Evolutionary conservation across 306 rosid genomes (phyloP), one percentile per base, ranked within the genome.

Genomic region (Amphicarpaea edgeworthii): DNA sequence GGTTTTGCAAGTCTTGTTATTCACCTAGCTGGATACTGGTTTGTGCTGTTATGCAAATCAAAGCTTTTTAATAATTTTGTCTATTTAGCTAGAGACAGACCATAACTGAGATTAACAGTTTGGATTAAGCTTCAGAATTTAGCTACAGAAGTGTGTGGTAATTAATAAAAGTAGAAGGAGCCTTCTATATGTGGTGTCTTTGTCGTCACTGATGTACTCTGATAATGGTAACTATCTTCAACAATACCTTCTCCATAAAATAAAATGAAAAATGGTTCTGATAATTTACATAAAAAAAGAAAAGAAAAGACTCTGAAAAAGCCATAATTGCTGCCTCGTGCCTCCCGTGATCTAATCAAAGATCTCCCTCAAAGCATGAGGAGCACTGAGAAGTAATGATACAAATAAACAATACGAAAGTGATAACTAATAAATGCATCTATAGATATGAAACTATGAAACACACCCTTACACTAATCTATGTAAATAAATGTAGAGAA

Each of bases 261-360:
- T 43, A 60, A 55, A 23, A 19, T 43, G 50, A 55, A 3, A 26
- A 28, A 58, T 24, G 64, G 12, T 38, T 14, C 40, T 26, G 40
- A 58, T 26, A 6, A 26, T 6, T 26, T 14, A 11, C 37, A 23
- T 12, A 3, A 5, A 11, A 55, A 28, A 23, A 17, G 12, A 61
- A 23, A 55, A 64, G 65, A 70, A n/a, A 60, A 1, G 51, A 28
- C 46, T 42, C 59, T 67, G 71, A 51, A 60, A 73, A 45, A 37
- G 77, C 54, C 82, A 88, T 88, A 80, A 82, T 88, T 87, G 90
- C 70, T 85, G 87, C 86, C 83, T 81, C 88, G 84, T 82, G 88
- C 89, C 76, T 77, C 89, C 83, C 84, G 85, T 82, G 83, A 90
- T 77, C 84, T 79, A 79, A 43, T 65, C 86, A 81, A 81, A 57